These are phyloP conservation scores for Fimicolochytrium jonesii DNA, from an alignment of 192 early-diverging fungal species.

Conservation along the genomic window DNA sequence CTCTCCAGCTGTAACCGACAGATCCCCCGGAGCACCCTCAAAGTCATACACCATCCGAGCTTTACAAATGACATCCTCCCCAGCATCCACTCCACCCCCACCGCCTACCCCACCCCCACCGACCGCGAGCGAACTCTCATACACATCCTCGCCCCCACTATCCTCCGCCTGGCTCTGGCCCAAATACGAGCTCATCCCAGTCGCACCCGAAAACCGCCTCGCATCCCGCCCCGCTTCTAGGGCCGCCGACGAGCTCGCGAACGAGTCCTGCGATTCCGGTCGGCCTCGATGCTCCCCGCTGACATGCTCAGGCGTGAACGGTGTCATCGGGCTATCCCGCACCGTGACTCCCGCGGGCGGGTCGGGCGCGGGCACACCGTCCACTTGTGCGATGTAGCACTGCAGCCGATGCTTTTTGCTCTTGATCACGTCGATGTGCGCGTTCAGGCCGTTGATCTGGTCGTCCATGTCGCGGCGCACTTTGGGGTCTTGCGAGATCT, in stretches of 20 bases:
- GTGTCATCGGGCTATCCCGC: neutral
- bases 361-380: constrained; percentile 30
- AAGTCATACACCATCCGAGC: constrained; percentile 37
- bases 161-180: neutral
- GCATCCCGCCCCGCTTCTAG: neutral
- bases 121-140: neutral
- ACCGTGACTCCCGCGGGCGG: constrained; percentile 15
- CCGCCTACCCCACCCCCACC: neutral
- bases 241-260: neutral
- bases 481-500: constrained; percentile 30
- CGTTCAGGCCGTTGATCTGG: constrained; percentile 23
- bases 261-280: neutral
- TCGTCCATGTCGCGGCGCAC: constrained; percentile 29
- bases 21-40: constrained; percentile 28
- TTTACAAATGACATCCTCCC: constrained; percentile 1
- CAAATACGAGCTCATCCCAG: no score
- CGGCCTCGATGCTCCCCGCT: neutral
- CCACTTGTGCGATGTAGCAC: constrained; percentile 30
- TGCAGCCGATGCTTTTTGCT: constrained; percentile 29
- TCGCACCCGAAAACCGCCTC: no score
- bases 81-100: neutral
- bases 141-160: neutral
- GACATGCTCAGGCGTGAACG: neutral
- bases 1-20: constrained; percentile 29
- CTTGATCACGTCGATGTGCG: constrained; percentile 13